Evolutionary conservation across 2,329 filamentous ascomycete species (phyloP).

Genomic region (Aureobasidium leucospermi): DNA sequence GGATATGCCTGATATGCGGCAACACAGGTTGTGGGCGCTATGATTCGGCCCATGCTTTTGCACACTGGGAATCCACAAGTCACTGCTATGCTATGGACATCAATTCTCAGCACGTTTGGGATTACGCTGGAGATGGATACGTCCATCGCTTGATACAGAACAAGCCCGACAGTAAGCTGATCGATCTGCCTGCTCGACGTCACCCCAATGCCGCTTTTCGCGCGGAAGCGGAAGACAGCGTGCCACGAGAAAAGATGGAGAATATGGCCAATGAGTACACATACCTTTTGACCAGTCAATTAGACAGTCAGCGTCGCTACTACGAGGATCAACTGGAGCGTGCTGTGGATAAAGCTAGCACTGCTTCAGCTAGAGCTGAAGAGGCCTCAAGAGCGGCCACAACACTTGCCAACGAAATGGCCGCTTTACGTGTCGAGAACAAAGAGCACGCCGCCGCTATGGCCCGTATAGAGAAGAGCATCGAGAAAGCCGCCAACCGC

Average conservation of each 20-base stretch:
- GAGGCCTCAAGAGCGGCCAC: conserved; percentile 48
- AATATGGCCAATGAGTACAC: conserved; percentile 91
- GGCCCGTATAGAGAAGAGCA: conserved; percentile 63
- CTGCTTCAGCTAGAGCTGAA: conserved; percentile 62
- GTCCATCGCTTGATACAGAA: conserved; percentile 92
- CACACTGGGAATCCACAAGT: conserved; percentile 81
- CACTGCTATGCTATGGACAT: conserved; percentile 93
- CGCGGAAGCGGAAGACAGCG: conserved; percentile 52
- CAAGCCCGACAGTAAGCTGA: conserved; percentile 84
- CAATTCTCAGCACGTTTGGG: conserved; percentile 92
- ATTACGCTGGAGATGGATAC: conserved; percentile 92
- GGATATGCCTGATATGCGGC: conserved; percentile 93
- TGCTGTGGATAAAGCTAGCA: conserved; percentile 78
- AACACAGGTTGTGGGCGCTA: conserved; percentile 91
- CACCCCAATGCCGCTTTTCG: conserved; percentile 33
- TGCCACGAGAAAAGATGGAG: conserved; percentile 63
- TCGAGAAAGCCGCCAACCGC: conserved; percentile 59
- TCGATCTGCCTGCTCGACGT: conserved; percentile 64
- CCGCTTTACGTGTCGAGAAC: conserved; percentile 48
- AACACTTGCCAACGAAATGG: conserved; percentile 44
- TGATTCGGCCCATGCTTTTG: conserved; percentile 86
- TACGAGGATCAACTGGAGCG: conserved; percentile 90
- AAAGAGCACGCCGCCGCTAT: conserved; percentile 49
- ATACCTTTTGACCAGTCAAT: conserved; percentile 82
- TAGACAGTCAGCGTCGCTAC: conserved; percentile 87